Conservation (phyloP, 306 rosid species). For the Cucurbita moschata region DNA sequence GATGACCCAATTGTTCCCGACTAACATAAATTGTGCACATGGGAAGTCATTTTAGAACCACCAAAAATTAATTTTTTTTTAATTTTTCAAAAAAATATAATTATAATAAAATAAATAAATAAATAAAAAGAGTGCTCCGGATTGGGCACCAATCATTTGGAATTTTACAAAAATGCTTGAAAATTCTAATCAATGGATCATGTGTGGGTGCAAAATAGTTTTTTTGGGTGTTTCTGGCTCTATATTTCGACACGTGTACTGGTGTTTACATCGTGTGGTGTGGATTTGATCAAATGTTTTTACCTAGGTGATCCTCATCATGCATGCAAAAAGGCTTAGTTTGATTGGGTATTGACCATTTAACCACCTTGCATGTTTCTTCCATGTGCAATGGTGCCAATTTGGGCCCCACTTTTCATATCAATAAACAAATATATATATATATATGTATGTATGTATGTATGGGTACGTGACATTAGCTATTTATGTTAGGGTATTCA, state of each 20-base stretch:
- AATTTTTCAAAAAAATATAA: background rate
- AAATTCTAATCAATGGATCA: background rate
- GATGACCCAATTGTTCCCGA: slow-evolving; percentile 1
- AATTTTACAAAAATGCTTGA: slow-evolving; percentile 1
- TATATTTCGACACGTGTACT: background rate
- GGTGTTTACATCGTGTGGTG: background rate
- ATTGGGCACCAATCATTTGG: slow-evolving; percentile 4
- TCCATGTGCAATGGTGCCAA: slow-evolving; percentile 29
- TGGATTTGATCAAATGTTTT: background rate
- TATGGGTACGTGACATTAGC: too few species aligned
- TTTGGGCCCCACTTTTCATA: background rate
- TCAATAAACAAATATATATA: background rate
- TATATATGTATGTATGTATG: too few species aligned
- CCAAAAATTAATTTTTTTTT: background rate
- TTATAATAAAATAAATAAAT: background rate
- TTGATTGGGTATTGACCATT: slow-evolving; percentile 22
- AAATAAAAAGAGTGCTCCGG: background rate
- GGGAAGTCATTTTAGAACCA: background rate
- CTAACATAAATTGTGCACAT: background rate
- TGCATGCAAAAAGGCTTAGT: background rate
- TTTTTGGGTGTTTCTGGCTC: slow-evolving; percentile 2
- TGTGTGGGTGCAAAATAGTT: background rate
- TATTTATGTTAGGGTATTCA: too few species aligned
- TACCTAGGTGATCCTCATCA: background rate
- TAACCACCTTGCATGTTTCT: slow-evolving; percentile 24